Evolutionary conservation across 306 rosid species (phyloP).

Genomic region (Sechiopsis laciniata): DNA sequence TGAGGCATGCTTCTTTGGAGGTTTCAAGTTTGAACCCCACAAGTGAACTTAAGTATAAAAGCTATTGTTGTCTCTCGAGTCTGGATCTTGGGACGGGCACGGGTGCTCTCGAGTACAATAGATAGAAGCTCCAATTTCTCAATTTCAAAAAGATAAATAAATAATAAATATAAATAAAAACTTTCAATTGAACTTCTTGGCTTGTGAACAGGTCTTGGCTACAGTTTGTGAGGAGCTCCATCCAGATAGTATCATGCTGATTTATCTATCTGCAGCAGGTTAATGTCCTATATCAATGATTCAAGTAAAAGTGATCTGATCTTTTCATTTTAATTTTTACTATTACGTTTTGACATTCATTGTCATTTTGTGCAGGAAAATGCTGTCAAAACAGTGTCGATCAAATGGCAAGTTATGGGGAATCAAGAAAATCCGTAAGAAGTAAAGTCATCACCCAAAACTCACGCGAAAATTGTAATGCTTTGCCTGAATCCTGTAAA

Average conservation of each 20-base stretch:
- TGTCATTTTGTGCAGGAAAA: constrained; percentile 59
- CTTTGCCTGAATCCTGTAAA: constrained; percentile 44
- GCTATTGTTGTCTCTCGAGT: too few species aligned
- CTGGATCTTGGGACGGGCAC: too few species aligned
- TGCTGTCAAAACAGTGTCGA: constrained; percentile 43
- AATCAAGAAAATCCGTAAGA: constrained; percentile 53
- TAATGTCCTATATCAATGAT: constrained; percentile 25
- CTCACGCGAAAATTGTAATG: constrained; percentile 44
- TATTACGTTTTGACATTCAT: constrained; percentile 23
- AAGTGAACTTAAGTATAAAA: too few species aligned
- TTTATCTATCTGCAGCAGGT: constrained; percentile 95
- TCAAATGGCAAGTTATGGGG: constrained; percentile 47
- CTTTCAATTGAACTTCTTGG: constrained; percentile 3
- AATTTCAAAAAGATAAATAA: too few species aligned
- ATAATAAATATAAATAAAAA: too few species aligned
- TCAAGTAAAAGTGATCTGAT: constrained; percentile 19
- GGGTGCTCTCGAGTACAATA: too few species aligned
- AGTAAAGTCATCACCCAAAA: constrained; percentile 43
- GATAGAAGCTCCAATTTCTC: too few species aligned
- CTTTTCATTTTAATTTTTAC: not conserved
- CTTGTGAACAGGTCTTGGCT: constrained; percentile 68
- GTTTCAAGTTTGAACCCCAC: too few species aligned
- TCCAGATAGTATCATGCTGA: constrained; percentile 69
- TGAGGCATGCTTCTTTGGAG: too few species aligned
- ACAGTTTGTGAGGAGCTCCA: constrained; percentile 94